Evolutionary conservation across 139 green algal genomes (phyloP).

Genomic region (Chlamydomonas schloesseri): DNA sequence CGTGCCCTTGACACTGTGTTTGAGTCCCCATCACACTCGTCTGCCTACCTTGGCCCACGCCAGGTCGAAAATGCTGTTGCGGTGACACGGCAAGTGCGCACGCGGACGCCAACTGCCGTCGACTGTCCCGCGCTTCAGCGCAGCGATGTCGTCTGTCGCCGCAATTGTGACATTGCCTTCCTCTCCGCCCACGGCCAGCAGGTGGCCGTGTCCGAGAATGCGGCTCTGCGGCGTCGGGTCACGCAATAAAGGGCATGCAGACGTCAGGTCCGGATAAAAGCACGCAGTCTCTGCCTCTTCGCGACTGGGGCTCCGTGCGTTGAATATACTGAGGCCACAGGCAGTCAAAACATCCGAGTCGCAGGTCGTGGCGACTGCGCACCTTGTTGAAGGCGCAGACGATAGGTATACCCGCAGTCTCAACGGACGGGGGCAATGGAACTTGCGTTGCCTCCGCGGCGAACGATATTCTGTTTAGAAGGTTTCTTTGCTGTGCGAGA

Average conservation of each 20-base stretch:
- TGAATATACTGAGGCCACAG: too few species aligned
- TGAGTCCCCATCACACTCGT: too few species aligned
- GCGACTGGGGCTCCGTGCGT: too few species aligned
- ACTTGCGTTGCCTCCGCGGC: background rate
- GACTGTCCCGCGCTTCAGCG: constrained; percentile 45
- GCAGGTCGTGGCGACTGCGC: background rate
- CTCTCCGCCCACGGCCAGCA: constrained; percentile 85
- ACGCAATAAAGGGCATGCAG: too few species aligned
- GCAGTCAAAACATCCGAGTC: background rate
- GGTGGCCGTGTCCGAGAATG: constrained; percentile 39
- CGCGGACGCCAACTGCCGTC: constrained; percentile 42
- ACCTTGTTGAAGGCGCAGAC: constrained; percentile 20
- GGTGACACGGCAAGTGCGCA: constrained; percentile 79
- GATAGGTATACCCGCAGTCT: background rate
- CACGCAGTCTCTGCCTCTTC: too few species aligned
- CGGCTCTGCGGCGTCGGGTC: background rate
- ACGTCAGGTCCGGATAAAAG: too few species aligned
- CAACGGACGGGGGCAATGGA: background rate
- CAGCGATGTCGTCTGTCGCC: constrained; percentile 51
- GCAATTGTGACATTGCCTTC: constrained; percentile 82
- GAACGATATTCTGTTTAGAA: background rate
- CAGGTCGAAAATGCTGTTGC: constrained; percentile 89
- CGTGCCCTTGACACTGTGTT: too few species aligned
- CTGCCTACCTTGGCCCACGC: constrained; percentile 73
- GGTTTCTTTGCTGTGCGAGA: background rate